phyloP scores from a whole-genome alignment of 495 filamentous ascomycete genomes.

The Hypoxylon intermedium region DNA sequence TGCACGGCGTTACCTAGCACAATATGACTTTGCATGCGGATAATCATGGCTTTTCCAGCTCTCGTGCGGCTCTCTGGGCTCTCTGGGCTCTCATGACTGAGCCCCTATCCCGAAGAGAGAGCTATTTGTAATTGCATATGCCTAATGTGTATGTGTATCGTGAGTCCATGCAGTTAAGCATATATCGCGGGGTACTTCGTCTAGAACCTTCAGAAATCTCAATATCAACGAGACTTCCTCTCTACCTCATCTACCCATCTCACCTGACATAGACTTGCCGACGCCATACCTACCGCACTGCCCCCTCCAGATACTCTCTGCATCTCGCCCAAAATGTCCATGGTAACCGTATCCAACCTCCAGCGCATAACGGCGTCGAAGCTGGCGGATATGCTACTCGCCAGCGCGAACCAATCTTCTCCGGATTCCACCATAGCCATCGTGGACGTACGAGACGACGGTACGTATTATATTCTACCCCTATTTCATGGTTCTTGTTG shows the following conservation, averaged over 20 bases:
- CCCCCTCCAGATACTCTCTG: neutral
- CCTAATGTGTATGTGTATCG: neutral
- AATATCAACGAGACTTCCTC: slow-evolving; percentile 44
- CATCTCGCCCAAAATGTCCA: slow-evolving; percentile 53
- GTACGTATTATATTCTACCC: slow-evolving; percentile 47
- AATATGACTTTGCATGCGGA: neutral
- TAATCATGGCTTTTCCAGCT: neutral
- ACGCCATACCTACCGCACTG: neutral
- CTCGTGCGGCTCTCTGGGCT: too few species aligned
- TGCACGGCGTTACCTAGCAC: neutral
- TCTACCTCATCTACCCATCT: neutral
- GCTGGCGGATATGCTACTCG: slow-evolving; percentile 63
- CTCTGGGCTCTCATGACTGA: neutral
- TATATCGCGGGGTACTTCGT: neutral
- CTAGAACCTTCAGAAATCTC: slow-evolving; percentile 24
- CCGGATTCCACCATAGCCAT: slow-evolving; percentile 64
- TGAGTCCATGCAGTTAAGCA: neutral
- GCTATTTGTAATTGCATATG: neutral
- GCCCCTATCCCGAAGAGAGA: neutral
- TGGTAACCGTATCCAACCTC: slow-evolving; percentile 64
- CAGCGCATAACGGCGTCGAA: slow-evolving; percentile 68
- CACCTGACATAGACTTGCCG: neutral
- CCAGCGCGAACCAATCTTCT: slow-evolving; percentile 18
- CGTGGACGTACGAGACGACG: slow-evolving; percentile 88
- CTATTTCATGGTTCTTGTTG: neutral